Evolutionary conservation across 2,329 filamentous ascomycete species (phyloP).

Genomic region (Chalaropsis ovoidea): DNA sequence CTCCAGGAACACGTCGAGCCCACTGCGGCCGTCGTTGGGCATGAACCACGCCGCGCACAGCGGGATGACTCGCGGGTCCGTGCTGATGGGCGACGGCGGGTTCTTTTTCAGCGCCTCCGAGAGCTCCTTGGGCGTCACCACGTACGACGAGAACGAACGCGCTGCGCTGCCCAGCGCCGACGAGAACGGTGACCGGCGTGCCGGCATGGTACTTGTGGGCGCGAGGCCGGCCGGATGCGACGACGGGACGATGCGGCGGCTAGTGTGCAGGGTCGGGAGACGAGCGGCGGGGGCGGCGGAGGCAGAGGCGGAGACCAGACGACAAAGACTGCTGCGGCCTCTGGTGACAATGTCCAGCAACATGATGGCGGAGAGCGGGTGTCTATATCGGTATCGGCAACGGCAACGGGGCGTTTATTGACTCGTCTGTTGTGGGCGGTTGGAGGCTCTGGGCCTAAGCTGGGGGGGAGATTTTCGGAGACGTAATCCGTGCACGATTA

Average conservation of each 20-base stretch:
- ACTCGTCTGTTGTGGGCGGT: neutral
- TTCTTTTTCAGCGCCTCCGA: conserved; percentile 73
- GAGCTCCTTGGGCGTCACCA: conserved; percentile 77
- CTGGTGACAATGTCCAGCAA: conserved; percentile 20
- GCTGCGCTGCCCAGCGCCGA: conserved; percentile 1
- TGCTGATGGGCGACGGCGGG: conserved; percentile 65
- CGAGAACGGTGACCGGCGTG: conserved; percentile 29
- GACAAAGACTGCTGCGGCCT: conserved; percentile 18
- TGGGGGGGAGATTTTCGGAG: neutral
- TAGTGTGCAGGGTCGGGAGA: conserved; percentile 30
- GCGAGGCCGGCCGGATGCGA: conserved; percentile 31
- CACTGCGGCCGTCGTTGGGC: conserved; percentile 77
- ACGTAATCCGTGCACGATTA: conserved; percentile 3
- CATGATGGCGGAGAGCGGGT: conserved; percentile 11
- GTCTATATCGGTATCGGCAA: neutral
- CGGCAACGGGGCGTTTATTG: neutral
- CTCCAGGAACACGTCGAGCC: conserved; percentile 69
- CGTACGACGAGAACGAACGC: conserved; percentile 59
- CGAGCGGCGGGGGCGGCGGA: conserved; percentile 36
- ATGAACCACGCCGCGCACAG: conserved; percentile 94
- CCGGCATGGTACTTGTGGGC: conserved; percentile 23
- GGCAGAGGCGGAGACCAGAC: conserved; percentile 17
- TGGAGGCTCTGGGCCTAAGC: neutral
- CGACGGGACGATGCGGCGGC: neutral
- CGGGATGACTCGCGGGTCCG: conserved; percentile 72